These are phyloP conservation scores for Alternaria panax DNA, from an alignment of 2,329 filamentous ascomycete species.

Conservation along the genomic window DNA sequence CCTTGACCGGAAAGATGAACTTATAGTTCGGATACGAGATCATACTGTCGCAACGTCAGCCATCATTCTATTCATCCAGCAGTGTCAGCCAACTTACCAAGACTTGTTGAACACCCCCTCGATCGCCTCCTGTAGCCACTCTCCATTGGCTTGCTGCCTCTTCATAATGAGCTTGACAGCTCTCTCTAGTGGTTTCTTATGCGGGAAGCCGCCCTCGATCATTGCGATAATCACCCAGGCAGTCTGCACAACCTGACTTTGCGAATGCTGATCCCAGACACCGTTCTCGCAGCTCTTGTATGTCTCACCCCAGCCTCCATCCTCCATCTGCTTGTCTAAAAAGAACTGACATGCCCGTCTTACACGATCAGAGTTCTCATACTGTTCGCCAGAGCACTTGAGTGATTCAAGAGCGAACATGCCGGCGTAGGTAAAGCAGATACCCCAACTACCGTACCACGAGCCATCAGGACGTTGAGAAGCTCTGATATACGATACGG, in stretches of 20 bases:
- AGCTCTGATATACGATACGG: slow-evolving; percentile 82
- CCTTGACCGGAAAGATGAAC: slow-evolving; percentile 93
- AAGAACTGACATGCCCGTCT: slow-evolving; percentile 85
- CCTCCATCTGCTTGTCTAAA: slow-evolving; percentile 79
- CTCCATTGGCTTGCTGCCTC: slow-evolving; percentile 85
- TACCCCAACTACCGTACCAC: slow-evolving; percentile 98
- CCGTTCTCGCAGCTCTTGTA: slow-evolving; percentile 84
- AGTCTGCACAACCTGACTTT: slow-evolving; percentile 92
- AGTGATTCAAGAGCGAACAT: slow-evolving; percentile 96
- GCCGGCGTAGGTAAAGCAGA: slow-evolving; percentile 95
- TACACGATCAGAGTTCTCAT: slow-evolving; percentile 73
- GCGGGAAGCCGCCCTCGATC: slow-evolving; percentile 81
- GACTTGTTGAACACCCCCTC: slow-evolving; percentile 99
- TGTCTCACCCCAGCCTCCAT: slow-evolving; percentile 97
- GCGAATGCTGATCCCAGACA: slow-evolving; percentile 76
- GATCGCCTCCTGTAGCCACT: slow-evolving; percentile 95
- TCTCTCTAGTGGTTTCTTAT: slow-evolving; percentile 73
- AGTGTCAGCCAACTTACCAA: slow-evolving; percentile 65
- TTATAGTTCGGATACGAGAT: slow-evolving; percentile 99
- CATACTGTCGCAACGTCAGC: slow-evolving; percentile 66
- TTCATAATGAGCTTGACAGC: slow-evolving; percentile 83
- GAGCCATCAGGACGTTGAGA: slow-evolving; percentile 82
- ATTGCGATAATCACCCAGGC: slow-evolving; percentile 86
- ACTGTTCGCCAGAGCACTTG: slow-evolving; percentile 80
- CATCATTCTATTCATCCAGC: background rate